Conservation (phyloP, 805 yeast genomes). For the Candida namnaoensis region DNA sequence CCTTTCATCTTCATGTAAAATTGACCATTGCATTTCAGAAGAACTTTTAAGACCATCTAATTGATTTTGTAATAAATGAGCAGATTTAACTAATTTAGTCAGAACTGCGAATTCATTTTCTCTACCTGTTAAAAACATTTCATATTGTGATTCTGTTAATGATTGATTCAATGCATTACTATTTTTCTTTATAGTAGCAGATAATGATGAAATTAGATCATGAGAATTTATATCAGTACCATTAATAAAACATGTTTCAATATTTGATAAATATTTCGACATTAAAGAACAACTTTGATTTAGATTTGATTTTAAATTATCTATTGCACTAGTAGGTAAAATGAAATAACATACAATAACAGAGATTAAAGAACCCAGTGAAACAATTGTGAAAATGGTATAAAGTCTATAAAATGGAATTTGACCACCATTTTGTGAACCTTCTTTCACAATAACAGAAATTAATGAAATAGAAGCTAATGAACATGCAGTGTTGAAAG, state of each 20-base stretch:
- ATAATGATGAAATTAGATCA: constrained; percentile 19
- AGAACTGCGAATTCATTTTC: constrained; percentile 43
- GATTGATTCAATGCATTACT: constrained; percentile 28
- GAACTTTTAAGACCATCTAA: constrained; percentile 63
- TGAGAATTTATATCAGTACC: constrained; percentile 34
- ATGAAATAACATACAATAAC: constrained; percentile 51
- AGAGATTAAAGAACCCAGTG: constrained; percentile 51
- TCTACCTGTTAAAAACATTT: constrained; percentile 43
- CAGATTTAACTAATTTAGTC: constrained; percentile 38
- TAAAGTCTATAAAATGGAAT: constrained; percentile 47
- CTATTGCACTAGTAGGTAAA: constrained; percentile 55
- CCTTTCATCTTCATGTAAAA: constrained; percentile 27
- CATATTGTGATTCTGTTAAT: constrained; percentile 55
- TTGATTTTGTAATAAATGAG: constrained; percentile 43
- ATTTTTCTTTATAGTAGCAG: constrained; percentile 29
- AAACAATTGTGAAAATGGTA: constrained; percentile 49
- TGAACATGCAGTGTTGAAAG: constrained; percentile 77
- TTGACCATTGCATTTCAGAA: constrained; percentile 55
- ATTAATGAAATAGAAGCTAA: constrained; percentile 65
- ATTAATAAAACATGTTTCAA: constrained; percentile 39
- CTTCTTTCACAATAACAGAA: constrained; percentile 67
- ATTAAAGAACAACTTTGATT: constrained; percentile 44
- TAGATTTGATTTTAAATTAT: constrained; percentile 32
- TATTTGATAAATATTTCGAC: constrained; percentile 36
- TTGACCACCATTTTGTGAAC: constrained; percentile 47